Evolutionary conservation across 2,329 filamentous ascomycete genomes (phyloP), one percentile per base, ranked within the genome.

Genomic region (Pseudogymnoascus sp.): DNA sequence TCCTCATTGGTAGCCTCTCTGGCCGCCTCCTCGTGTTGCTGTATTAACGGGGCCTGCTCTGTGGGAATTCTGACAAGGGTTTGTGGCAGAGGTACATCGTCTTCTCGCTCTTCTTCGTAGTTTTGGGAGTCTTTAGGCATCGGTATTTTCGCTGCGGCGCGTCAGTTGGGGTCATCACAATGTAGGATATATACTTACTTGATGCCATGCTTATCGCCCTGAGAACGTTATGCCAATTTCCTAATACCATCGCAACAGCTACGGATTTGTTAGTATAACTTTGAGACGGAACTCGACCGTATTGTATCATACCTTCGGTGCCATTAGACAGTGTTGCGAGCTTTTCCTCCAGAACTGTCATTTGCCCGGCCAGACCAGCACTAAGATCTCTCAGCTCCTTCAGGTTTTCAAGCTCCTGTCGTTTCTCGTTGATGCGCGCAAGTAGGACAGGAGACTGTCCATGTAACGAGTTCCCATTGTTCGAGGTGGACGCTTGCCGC

Each of bases 211-310:
- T 88, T 69, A 95, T 92, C 39, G 89, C 89, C 65, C 87, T 80
- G 62, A 95, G 79, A 64, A 95, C 89, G 67, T 90, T 92, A 72
- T 92, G 87, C 90, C 90, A 95, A 71, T 94, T 95, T 59, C 86
- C 82, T 70, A 95, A 77, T 19, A 95, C 89, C n/a, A 86, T 82
- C 37, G 90, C 89, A 68, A 95, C 90, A 62, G 88, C 89, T 90
- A 70, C 60, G 38, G 60, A 61, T 67, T 62, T 63, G 63, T 62
- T 10, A 56, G 34, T 15, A 48, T 26, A 61, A 18, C 28, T 34
- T 61, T 35, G 23, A 10, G 3, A 15, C 10, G 3, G 9, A 58
- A 62, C 65, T 38, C 62, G 5, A 6, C 5, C 26, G 18, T 37
- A 4, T 62, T 34, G 45, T 34, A 48, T 26, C 71, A 62, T 70